A percentile compares a stretch with the other conserved stretches of the same genome.
These are phyloP conservation scores for Globisporangium nagaii DNA, from an alignment of 352 stramenopile species.

Conservation along the genomic window DNA sequence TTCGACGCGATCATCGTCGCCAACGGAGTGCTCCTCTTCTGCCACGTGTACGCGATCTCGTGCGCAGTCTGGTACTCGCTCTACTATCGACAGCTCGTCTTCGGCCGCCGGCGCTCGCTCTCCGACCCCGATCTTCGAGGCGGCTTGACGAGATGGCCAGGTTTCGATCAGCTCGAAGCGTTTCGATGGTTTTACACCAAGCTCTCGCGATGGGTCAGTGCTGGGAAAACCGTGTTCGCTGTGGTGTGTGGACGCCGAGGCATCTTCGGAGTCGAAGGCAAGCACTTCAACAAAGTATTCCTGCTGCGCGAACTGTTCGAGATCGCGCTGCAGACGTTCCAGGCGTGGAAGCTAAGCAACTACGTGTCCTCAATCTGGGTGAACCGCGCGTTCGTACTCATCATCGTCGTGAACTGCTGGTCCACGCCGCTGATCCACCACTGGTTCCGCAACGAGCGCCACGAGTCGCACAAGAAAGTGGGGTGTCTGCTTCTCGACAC, in stretches of 20 bases:
- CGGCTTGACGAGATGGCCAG: neutral
- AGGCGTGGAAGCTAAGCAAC: conserved; percentile 6
- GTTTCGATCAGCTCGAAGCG: neutral
- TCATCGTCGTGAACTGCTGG: conserved; percentile 8
- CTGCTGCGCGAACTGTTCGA: conserved; percentile 1
- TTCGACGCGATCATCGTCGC: neutral
- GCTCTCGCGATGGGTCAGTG: neutral
- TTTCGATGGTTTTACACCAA: neutral
- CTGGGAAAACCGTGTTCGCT: neutral
- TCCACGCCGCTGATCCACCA: conserved; percentile 7
- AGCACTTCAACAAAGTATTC: conserved; percentile 2
- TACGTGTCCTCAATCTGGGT: conserved; percentile 4
- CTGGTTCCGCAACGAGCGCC: neutral
- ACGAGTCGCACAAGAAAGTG: conserved; percentile 8
- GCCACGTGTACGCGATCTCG: neutral
- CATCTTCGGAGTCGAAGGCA: conserved; percentile 2
- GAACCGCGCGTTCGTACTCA: conserved; percentile 3
- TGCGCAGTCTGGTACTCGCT: neutral
- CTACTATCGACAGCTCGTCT: conserved; percentile 1
- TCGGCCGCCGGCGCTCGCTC: neutral
- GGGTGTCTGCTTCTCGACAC: conserved; percentile 2
- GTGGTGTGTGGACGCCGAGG: neutral
- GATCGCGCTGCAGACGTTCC: conserved; percentile 5
- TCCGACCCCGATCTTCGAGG: neutral
- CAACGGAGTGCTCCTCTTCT: neutral